Evolutionary conservation across 1,139 yeast genomes (phyloP).

Genomic region (Taiozyma sp.): DNA sequence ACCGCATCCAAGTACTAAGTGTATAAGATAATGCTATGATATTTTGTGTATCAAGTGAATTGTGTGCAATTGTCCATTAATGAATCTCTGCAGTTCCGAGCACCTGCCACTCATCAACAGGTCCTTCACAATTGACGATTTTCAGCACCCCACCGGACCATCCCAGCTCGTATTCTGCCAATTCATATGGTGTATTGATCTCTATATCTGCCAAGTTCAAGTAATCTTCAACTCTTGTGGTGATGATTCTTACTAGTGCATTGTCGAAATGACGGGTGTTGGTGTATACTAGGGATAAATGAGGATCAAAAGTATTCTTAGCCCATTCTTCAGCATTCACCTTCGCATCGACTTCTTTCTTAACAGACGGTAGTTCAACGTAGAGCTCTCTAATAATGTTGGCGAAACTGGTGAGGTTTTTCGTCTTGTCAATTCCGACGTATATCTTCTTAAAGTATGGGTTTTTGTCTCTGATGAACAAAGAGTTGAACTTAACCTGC

Average conservation of each 20-base stretch:
- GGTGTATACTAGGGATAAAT: constrained; percentile 68
- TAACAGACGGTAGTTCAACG: constrained; percentile 36
- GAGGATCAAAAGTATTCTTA: constrained; percentile 59
- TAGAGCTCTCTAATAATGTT: constrained; percentile 67
- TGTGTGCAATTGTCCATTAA: constrained; percentile 1
- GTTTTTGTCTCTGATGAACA: constrained; percentile 32
- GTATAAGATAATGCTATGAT: constrained; percentile 11
- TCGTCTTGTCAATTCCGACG: constrained; percentile 49
- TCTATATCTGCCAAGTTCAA: constrained; percentile 45
- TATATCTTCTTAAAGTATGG: constrained; percentile 60
- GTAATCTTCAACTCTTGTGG: constrained; percentile 66
- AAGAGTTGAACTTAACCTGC: constrained; percentile 10
- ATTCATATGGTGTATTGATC: constrained; percentile 30
- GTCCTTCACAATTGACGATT: constrained; percentile 72
- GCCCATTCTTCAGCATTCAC: constrained; percentile 48
- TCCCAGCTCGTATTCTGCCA: constrained; percentile 35
- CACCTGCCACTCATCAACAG: constrained; percentile 65
- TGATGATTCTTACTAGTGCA: constrained; percentile 63
- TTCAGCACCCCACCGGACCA: constrained; percentile 72
- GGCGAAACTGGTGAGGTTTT: constrained; percentile 62
- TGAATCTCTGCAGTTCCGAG: constrained; percentile 52
- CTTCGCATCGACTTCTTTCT: constrained; percentile 21
- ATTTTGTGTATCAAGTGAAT: neutral
- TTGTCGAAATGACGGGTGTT: constrained; percentile 63
- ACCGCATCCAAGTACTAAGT: constrained; percentile 38